Evolutionary conservation across 2,329 filamentous ascomycete genomes (phyloP), one percentile per base, ranked within the genome.

Genomic region (Colletotrichum camelliae): DNA sequence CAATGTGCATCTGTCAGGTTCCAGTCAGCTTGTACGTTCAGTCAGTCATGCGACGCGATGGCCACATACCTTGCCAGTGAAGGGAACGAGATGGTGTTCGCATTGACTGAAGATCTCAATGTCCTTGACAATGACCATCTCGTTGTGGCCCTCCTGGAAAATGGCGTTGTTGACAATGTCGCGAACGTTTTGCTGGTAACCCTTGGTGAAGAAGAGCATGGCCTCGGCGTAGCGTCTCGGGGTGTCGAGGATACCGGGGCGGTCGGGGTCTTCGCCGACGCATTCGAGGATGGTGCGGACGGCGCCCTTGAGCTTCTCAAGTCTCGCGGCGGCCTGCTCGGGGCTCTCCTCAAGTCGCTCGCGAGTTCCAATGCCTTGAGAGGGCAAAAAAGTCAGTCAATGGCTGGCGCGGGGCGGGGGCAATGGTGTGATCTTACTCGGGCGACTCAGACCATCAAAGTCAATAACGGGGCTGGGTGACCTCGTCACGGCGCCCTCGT

Each of bases 81-180:
- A 99, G 1, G 97, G 97, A 9, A 99, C 96, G 83, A 99, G 90
- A 83, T 99, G 97, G 84, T 99, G 97, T 87, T 99, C 97, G 88
- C 97, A 99, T 58, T 98, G 88, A 78, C 94, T 96, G 85, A 96
- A 98, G 15, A 98, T 92, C 83, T 98, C 96, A 81, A 99, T 98
- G 82, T 98, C 96, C 87, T 98, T 98, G 75, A 99, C 95, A 81
- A 98, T 98, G 35, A 99, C 96, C 87, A 99, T 91, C 86, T 99
- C 97, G 81, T 98, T 97, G 82, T 98, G 96, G 77, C 96, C 95
- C 84, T 98, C 97, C 81, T 98, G 94, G 86, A 99, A 99, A 70
- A 98, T 94, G 21, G 97, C 97, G 72, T 93, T 91, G 84, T 98
- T 98, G 77, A 98, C 95, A 79, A 98, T 94, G 82, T 98, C 95